These are phyloP conservation scores for Hypholoma sublateritium DNA, from an alignment of 768 basidiomycete genomes.

Conservation along the genomic window DNA sequence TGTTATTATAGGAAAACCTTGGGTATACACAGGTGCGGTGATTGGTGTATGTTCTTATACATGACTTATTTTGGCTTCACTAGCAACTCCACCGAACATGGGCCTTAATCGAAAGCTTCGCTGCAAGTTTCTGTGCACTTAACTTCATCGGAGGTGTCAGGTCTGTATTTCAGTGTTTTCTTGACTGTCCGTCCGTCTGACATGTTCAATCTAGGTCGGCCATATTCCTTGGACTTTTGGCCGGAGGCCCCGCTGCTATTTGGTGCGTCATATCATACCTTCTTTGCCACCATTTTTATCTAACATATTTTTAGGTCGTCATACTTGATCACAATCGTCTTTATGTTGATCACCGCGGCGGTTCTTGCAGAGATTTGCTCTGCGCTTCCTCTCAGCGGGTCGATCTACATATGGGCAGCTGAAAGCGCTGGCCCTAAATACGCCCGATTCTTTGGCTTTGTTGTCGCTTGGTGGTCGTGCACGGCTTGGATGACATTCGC, in stretches of 20 bases:
- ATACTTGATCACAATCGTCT: conserved; percentile 77
- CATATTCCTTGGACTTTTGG: conserved; percentile 78
- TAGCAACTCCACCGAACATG: conserved; percentile 87
- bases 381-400: conserved; percentile 82
- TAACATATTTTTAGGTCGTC: conserved; percentile 61
- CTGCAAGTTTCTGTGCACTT: conserved; percentile 84
- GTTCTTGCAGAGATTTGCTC: conserved; percentile 91
- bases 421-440: conserved; percentile 89
- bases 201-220: conserved; percentile 50
- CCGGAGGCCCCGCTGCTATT: conserved; percentile 86
- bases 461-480: conserved; percentile 92
- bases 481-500: conserved; percentile 97
- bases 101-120: conserved; percentile 82
- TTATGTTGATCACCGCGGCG: conserved; percentile 86
- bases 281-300: background rate
- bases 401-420: conserved; percentile 94
- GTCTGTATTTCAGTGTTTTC: conserved; percentile 32
- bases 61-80: conserved; percentile 5
- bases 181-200: conserved; percentile 3
- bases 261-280: conserved; percentile 45
- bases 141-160: conserved; percentile 90
- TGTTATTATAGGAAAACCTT: conserved; percentile 56
- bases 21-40: conserved; percentile 76
- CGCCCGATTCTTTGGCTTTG: conserved; percentile 82
- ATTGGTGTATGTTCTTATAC: background rate